phyloP scores from a whole-genome alignment of 2,329 filamentous ascomycete species.

The Paecilomyces sp. region DNA sequence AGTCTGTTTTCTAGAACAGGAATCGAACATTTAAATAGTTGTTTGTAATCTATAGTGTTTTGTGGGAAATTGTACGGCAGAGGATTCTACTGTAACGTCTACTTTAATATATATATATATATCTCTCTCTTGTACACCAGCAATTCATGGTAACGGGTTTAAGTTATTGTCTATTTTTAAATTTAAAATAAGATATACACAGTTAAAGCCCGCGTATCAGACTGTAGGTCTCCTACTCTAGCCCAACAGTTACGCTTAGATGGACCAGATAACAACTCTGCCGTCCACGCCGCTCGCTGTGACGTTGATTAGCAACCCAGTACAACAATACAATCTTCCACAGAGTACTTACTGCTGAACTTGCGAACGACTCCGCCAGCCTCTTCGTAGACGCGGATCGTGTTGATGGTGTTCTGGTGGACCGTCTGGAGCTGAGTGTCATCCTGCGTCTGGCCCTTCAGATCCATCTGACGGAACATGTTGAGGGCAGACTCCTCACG shows the following conservation, averaged over 20 bases:
- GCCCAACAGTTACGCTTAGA: slow-evolving; percentile 34
- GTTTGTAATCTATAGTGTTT: too few relatives aligned
- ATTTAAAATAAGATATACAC: neutral
- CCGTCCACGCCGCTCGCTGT: slow-evolving; percentile 76
- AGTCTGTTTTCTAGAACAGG: neutral
- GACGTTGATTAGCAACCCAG: slow-evolving; percentile 12
- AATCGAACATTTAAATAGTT: too few relatives aligned
- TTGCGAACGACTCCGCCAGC: slow-evolving; percentile 60
- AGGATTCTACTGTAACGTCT: neutral
- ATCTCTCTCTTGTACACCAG: too few relatives aligned
- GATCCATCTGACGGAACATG: slow-evolving; percentile 98
- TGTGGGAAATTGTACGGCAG: too few relatives aligned
- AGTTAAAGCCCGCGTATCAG: neutral
- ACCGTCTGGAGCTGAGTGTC: slow-evolving; percentile 92
- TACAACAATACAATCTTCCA: slow-evolving; percentile 5
- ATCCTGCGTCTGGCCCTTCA: slow-evolving; percentile 86
- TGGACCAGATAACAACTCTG: slow-evolving; percentile 70
- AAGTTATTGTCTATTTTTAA: neutral
- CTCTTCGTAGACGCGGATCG: slow-evolving; percentile 67
- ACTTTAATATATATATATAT: neutral
- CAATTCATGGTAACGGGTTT: neutral
- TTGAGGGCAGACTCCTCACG: slow-evolving; percentile 91
- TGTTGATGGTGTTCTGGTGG: slow-evolving; percentile 94
- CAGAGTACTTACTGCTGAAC: slow-evolving; percentile 68
- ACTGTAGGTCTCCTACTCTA: neutral